phyloP scores from a whole-genome alignment of 305 asterid genomes.

The Solanum hybrid region DNA sequence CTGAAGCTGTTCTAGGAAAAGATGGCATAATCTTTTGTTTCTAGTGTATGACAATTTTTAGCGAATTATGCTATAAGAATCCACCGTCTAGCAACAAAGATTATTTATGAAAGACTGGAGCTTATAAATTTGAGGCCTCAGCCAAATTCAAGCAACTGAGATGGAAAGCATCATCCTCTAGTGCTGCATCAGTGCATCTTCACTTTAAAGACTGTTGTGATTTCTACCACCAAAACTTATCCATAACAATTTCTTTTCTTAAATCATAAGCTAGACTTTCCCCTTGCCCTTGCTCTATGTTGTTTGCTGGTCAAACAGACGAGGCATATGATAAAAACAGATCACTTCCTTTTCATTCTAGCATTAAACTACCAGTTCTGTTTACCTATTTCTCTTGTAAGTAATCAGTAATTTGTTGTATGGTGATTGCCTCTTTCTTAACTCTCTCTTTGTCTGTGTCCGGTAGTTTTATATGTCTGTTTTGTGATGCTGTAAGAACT shows the following conservation, averaged over 20 bases:
- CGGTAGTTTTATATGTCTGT: neutral
- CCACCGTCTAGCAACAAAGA: neutral
- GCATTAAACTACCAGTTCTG: neutral
- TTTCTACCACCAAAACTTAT: neutral
- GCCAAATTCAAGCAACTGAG: neutral
- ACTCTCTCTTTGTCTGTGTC: neutral
- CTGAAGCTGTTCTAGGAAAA: neutral
- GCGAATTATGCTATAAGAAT: neutral
- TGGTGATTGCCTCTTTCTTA: neutral
- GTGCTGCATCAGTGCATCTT: neutral
- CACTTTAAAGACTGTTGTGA: neutral
- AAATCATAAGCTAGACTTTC: neutral
- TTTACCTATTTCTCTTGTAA: neutral
- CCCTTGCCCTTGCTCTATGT: neutral
- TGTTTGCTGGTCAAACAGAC: neutral
- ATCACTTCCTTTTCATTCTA: neutral
- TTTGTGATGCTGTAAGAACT: neutral
- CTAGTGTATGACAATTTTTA: neutral
- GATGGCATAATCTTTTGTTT: neutral
- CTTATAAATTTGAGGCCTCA: neutral
- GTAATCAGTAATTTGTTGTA: neutral
- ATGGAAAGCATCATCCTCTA: neutral
- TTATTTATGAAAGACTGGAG: neutral
- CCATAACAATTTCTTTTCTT: neutral
- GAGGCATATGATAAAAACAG: neutral